These are phyloP conservation scores for Saccharomyces hybrid DNA, from an alignment of 1,139 yeast genomes.

Conservation along the genomic window DNA sequence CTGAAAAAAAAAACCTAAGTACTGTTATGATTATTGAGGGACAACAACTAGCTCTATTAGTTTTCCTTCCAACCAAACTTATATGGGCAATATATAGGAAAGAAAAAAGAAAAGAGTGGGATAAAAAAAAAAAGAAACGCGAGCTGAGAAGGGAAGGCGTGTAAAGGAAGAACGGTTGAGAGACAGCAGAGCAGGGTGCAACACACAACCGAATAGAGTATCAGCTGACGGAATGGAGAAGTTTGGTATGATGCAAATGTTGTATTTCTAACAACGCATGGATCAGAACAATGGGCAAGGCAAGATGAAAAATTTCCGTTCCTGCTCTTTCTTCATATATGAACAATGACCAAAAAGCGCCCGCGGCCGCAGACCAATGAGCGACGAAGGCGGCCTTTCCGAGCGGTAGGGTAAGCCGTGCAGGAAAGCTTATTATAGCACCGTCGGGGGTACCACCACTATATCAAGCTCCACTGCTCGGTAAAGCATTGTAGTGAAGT, in stretches of 20 bases:
- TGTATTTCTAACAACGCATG: not conserved
- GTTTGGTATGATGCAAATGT: not conserved
- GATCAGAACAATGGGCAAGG: not conserved
- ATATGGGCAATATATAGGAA: not conserved
- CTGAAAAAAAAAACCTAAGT: not conserved
- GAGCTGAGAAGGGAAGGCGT: not conserved
- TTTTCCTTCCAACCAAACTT: not conserved
- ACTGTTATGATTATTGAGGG: not conserved
- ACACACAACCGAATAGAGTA: not conserved
- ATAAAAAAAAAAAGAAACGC: not conserved
- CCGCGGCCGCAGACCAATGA: conserved; percentile 1
- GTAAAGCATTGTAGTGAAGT: not conserved
- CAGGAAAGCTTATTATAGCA: conserved; percentile 1
- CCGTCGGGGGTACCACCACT: not conserved
- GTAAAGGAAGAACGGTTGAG: not conserved
- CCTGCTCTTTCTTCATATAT: not conserved
- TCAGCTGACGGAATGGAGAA: not conserved
- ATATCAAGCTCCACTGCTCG: not conserved
- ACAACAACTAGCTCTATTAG: not conserved
- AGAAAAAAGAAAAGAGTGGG: not conserved
- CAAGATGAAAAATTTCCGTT: not conserved
- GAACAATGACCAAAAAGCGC: not conserved
- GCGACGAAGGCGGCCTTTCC: not conserved
- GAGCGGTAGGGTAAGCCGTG: not conserved
- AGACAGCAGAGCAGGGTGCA: not conserved